Conservation (phyloP, 352 stramenopile species). For the Phytophthora macrochlamydospora region DNA sequence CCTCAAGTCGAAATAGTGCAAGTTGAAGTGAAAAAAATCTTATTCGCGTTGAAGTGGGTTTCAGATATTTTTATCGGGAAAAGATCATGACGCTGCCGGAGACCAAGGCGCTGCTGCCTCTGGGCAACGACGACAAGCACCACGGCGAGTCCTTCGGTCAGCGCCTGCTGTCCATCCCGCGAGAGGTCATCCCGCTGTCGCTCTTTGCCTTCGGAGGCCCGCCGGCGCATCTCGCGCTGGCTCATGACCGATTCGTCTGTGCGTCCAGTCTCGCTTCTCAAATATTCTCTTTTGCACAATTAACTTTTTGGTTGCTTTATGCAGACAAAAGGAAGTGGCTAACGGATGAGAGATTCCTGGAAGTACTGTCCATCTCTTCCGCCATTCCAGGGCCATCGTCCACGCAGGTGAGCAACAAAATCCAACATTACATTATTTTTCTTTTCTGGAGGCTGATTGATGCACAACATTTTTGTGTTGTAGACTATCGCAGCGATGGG, state of each 20-base stretch:
- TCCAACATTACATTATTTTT: background rate
- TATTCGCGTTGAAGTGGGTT: background rate
- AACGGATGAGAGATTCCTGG: slow-evolving; percentile 91
- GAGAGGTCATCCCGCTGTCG: slow-evolving; percentile 61
- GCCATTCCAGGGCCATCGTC: slow-evolving; percentile 91
- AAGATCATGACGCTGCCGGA: slow-evolving; percentile 16
- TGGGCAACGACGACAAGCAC: slow-evolving; percentile 27
- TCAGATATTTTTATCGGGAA: background rate
- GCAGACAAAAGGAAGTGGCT: slow-evolving; percentile 89
- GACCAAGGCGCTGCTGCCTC: slow-evolving; percentile 21
- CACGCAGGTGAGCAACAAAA: slow-evolving; percentile 54
- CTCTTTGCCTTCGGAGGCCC: slow-evolving; percentile 70
- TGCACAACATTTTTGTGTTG: background rate
- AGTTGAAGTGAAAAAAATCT: background rate
- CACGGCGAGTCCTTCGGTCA: slow-evolving; percentile 44
- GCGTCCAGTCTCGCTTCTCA: slow-evolving; percentile 11
- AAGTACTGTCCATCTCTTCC: slow-evolving; percentile 93
- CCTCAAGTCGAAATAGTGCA: slow-evolving; percentile 6
- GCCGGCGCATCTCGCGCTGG: slow-evolving; percentile 65
- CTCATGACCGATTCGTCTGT: slow-evolving; percentile 85
- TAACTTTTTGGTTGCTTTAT: slow-evolving; percentile 47
- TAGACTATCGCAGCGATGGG: slow-evolving; percentile 88
- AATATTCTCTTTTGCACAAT: background rate
- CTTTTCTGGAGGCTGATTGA: background rate
- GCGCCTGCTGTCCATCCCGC: slow-evolving; percentile 59